Base-by-base conservation (phyloP, 176 grass and related monocot genomes). In the Luzula sylvatica region DNA sequence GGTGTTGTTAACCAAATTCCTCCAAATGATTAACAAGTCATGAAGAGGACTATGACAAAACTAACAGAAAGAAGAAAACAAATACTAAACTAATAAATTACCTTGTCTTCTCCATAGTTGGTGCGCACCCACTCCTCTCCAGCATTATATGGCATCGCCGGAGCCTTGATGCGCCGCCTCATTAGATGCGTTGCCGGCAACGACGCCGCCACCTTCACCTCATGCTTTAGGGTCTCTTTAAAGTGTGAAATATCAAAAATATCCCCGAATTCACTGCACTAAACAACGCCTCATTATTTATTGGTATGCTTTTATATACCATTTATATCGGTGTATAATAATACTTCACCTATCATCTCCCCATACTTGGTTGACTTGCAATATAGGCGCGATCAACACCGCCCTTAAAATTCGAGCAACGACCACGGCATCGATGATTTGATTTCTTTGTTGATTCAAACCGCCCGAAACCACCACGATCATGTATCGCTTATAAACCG, bases 341-440 rank as follows among this genome's bases (percentile, higher is more conserved):
- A 25, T 59, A 41, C 47, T 26, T 14, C 20, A 72, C 75, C 75
- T 78, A 7, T 78, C 75, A 40, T 78, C 75, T 0, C 46, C 68
- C 75, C 75, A 78, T 12, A 78, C 26, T 48, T 67, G 68, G 38
- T 78, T 78, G 60, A 78, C 60, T 23, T 78, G 60, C 7, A 78
- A 50, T 22, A 72, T 65, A 0, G 75, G 75, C 8, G 65, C 59
- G 14, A 78, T 59, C 9, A 78, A 59, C 50, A 60, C 75, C 7
- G 67, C 68, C 8, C 44, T 46, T 4, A 78, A 55, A 49, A 78
- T 67, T 29, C 68, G 53, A 3, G 75, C 60, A 19, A 78, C 42
- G 12, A 78, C 45, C 1, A 78, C 75, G 0, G 75, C 75, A 21
- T 78, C 75, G 20, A 78, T 46, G 17, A 78, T 66, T 64, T 78